These are phyloP conservation scores for Ganoderma multipileum DNA, from an alignment of 1,284 basidiomycete species.

Conservation along the genomic window DNA sequence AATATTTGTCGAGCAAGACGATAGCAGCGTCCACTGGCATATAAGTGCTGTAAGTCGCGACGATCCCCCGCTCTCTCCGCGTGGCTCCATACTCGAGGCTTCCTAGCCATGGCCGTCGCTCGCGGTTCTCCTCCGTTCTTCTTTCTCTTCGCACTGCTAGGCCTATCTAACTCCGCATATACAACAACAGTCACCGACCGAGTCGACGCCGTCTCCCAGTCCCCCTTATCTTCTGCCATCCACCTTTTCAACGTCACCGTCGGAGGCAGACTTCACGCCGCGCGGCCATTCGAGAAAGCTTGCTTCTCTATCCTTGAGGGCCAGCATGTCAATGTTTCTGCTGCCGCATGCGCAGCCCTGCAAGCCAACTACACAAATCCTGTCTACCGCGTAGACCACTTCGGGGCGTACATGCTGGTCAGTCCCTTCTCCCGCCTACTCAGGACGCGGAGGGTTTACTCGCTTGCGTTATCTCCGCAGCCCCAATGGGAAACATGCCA, in stretches of 20 bases:
- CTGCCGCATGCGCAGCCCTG: conserved; percentile 36
- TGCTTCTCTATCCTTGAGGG: conserved; percentile 44
- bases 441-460: background rate
- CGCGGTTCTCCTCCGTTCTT: background rate
- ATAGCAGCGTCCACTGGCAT: background rate
- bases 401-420: conserved; percentile 41
- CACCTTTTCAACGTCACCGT: conserved; percentile 39
- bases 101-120: conserved; percentile 14
- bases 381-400: conserved; percentile 36
- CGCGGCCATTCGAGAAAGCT: conserved; percentile 38
- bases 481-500: conserved; percentile 44
- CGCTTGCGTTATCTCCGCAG: conserved; percentile 21
- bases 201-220: conserved; percentile 36
- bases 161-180: background rate
- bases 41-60: background rate
- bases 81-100: conserved; percentile 1
- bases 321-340: conserved; percentile 24
- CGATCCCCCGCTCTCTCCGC: background rate
- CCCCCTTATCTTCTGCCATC: conserved; percentile 49
- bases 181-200: conserved; percentile 63
- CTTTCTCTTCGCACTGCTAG: conserved; percentile 10
- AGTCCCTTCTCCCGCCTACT: conserved; percentile 8
- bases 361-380: conserved; percentile 40
- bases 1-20: background rate
- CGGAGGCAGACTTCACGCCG: conserved; percentile 38